A percentile compares a stretch with the other conserved stretches of the same genome.
Conservation (phyloP, 1,139 yeast genomes). For the Geotrichum carabidarum region DNA sequence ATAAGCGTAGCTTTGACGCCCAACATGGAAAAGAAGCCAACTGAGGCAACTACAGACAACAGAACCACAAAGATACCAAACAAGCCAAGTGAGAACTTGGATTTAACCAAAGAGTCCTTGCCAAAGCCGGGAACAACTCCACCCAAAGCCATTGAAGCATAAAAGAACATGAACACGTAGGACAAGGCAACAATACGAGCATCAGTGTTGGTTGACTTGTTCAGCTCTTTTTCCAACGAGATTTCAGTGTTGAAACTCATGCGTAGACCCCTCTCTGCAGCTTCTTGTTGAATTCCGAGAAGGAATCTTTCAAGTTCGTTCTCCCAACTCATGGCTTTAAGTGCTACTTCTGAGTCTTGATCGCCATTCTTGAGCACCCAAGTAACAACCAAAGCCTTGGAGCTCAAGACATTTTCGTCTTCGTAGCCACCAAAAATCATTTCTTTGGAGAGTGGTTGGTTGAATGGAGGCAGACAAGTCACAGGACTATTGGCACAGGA, state of each 20-base stretch:
- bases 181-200: slow-evolving; percentile 64
- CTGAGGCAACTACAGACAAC: slow-evolving; percentile 71
- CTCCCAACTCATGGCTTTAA: slow-evolving; percentile 61
- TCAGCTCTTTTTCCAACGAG: slow-evolving; percentile 77
- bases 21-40: slow-evolving; percentile 67
- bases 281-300: slow-evolving; percentile 42
- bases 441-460: slow-evolving; percentile 76
- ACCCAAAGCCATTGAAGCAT: slow-evolving; percentile 80
- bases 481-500: slow-evolving; percentile 78
- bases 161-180: slow-evolving; percentile 81
- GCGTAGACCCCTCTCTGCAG: slow-evolving; percentile 47
- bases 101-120: slow-evolving; percentile 44
- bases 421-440: slow-evolving; percentile 59
- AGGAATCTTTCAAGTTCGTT: slow-evolving; percentile 52
- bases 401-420: slow-evolving; percentile 47
- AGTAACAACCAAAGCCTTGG: slow-evolving; percentile 74
- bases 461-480: slow-evolving; percentile 81
- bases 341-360: slow-evolving; percentile 40
- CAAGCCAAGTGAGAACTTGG: slow-evolving; percentile 72
- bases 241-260: slow-evolving; percentile 76
- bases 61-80: slow-evolving; percentile 77
- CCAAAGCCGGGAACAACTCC: slow-evolving; percentile 42
- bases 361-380: slow-evolving; percentile 52
- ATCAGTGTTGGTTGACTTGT: slow-evolving; percentile 77
- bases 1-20: slow-evolving; percentile 84